Conservation (phyloP, 2,329 filamentous ascomycete species). For the Apiospora hydei region DNA sequence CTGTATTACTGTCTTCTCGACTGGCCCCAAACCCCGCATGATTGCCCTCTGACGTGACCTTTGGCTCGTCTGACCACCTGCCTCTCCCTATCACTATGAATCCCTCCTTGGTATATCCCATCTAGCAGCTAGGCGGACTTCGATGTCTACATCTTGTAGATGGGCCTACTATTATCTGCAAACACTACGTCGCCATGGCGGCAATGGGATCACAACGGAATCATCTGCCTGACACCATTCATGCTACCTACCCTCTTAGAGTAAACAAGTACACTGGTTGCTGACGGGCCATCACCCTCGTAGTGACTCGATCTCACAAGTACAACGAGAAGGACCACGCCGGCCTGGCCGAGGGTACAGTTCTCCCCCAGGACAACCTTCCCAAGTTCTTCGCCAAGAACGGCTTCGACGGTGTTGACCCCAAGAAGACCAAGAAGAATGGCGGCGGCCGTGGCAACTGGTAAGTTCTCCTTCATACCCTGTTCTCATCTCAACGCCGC, state of each 20-base stretch:
- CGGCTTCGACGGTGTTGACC: constrained; percentile 81
- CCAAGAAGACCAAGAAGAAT: constrained; percentile 96
- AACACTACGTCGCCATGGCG: neutral
- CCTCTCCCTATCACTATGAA: constrained; percentile 2
- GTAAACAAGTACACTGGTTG: neutral
- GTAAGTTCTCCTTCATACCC: constrained; percentile 59
- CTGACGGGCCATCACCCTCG: constrained; percentile 18
- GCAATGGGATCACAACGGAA: neutral
- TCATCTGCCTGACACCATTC: neutral
- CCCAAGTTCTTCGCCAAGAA: constrained; percentile 94
- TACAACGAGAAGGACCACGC: constrained; percentile 91
- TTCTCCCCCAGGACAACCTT: constrained; percentile 72
- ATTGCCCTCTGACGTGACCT: constrained; percentile 11
- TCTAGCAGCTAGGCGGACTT: neutral
- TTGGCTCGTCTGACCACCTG: neutral
- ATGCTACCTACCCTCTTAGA: neutral
- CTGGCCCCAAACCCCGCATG: constrained; percentile 19
- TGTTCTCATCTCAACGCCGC: neutral
- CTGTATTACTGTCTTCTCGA: neutral
- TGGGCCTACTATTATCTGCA: neutral
- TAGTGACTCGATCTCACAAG: constrained; percentile 99
- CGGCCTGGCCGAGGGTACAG: constrained; percentile 77
- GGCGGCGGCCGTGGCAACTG: constrained; percentile 93
- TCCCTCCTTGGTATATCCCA: neutral
- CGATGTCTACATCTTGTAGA: neutral